A percentile compares a stretch with the other conserved stretches of the same genome.
These are phyloP conservation scores for Zalaria sp. DNA, from an alignment of 2,329 filamentous ascomycete genomes.

Conservation along the genomic window DNA sequence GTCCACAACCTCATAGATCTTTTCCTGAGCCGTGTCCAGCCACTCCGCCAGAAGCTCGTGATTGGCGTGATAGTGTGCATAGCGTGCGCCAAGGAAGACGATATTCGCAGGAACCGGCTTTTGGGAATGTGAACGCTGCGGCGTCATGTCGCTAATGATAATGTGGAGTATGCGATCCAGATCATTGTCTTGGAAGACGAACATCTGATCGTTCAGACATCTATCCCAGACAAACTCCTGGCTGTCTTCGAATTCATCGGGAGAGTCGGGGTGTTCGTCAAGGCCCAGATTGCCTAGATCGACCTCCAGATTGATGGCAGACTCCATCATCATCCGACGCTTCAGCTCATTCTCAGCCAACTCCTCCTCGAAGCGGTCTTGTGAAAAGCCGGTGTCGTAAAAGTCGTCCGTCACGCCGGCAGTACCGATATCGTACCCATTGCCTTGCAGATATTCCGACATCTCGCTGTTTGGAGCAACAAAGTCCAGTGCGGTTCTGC, in stretches of 20 bases:
- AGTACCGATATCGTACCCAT: constrained; percentile 78
- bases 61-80: constrained; percentile 92
- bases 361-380: constrained; percentile 92
- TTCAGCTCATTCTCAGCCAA: constrained; percentile 94
- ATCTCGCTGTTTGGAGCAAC: constrained; percentile 92
- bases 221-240: constrained; percentile 94
- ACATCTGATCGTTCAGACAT: constrained; percentile 97
- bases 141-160: constrained; percentile 95
- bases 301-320: constrained; percentile 89
- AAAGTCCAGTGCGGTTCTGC: constrained; percentile 90
- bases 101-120: constrained; percentile 97
- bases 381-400: constrained; percentile 80
- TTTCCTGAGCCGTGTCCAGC: constrained; percentile 77
- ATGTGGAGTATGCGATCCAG: constrained; percentile 86
- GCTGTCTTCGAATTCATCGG: constrained; percentile 73
- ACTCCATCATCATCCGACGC: constrained; percentile 98
- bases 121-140: constrained; percentile 87
- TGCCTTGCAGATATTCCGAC: constrained; percentile 86
- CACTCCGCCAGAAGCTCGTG: constrained; percentile 69
- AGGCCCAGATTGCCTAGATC: constrained; percentile 91
- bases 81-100: constrained; percentile 86
- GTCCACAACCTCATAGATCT: constrained; percentile 95
- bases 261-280: constrained; percentile 85
- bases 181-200: constrained; percentile 94
- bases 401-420: constrained; percentile 74